Conservation (phyloP, 2,329 filamentous ascomycete species). For the Nectriaceae sp. region DNA sequence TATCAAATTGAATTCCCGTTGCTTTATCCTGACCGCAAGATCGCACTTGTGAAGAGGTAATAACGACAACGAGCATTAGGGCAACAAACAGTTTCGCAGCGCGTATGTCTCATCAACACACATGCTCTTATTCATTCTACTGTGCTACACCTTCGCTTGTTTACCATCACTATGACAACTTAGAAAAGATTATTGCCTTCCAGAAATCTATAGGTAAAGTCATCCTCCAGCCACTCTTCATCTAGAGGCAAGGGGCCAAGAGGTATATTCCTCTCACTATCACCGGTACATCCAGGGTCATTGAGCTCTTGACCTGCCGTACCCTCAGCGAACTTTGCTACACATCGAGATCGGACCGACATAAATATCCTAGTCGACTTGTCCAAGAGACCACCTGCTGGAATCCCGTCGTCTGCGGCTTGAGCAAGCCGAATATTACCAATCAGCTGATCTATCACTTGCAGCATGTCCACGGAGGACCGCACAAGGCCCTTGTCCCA, state of each 20-base stretch:
- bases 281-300: not conserved
- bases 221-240: not conserved
- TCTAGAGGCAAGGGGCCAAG: not conserved
- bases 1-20: no score
- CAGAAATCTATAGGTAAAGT: not conserved
- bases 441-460: not conserved
- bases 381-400: not conserved
- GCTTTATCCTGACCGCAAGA: no score
- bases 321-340: not conserved
- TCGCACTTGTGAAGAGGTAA: no score
- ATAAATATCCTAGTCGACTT: not conserved
- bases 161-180: no score
- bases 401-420: not conserved
- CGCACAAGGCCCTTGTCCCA: not conserved
- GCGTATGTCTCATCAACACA: no score
- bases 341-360: not conserved
- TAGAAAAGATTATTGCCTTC: not conserved
- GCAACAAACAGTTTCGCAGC: no score
- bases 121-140: no score
- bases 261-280: not conserved
- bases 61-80: no score
- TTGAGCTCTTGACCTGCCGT: not conserved
- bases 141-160: no score
- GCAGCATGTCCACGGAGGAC: not conserved
- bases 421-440: not conserved